Base-by-base conservation (phyloP, 1,139 yeast genomes). In the Hyphopichia khmerensis region DNA sequence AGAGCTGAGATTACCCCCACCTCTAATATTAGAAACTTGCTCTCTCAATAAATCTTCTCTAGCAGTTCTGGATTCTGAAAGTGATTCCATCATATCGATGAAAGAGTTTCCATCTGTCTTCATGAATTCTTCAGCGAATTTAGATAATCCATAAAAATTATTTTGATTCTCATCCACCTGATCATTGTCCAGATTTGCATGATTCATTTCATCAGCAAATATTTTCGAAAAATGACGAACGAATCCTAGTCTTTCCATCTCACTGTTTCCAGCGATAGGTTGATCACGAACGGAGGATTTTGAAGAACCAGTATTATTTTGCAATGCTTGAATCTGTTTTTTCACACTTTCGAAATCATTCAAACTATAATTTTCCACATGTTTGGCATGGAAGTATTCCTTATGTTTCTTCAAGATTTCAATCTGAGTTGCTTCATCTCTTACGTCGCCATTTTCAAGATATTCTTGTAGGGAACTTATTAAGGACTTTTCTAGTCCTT, bases 71-170 rank as follows among this genome's bases (percentile, higher is more conserved):
- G 80, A 69, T 47, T 79, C 80, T 7, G 87, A 85, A 32, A 86
- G 67, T 42, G 80, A 75, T 56, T 86, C 95, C 82, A 88, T 82
- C 80, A 86, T 81, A 48, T 82, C 84, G 35, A 88, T 77, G 53
- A 87, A 87, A 42, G 81, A 76, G 51, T 76, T 76, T 24, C 96
- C 96, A 50, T 85, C 89, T 56, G 85, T 84, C 48, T 79, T 80
- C 44, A 87, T 67, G 27, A 88, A 63, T 56, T 87, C 95, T 50
- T 87, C 95, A 0, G 95, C 93, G 40, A 87, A 85, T 13, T 79
- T 76, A 40, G 82, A 70, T 19, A 82, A 57, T 3, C 76, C 77
- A 4, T 65, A 16, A 13, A 36, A 13, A 8, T 17, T 14, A 35
- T 23, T 33, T 16, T 13, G n/a, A 7, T 31, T 32, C 11, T 18